Evolutionary conservation across 768 basidiomycete species (phyloP), one percentile per base, ranked within the genome.

Genomic region (Albatrellus ellisii): DNA sequence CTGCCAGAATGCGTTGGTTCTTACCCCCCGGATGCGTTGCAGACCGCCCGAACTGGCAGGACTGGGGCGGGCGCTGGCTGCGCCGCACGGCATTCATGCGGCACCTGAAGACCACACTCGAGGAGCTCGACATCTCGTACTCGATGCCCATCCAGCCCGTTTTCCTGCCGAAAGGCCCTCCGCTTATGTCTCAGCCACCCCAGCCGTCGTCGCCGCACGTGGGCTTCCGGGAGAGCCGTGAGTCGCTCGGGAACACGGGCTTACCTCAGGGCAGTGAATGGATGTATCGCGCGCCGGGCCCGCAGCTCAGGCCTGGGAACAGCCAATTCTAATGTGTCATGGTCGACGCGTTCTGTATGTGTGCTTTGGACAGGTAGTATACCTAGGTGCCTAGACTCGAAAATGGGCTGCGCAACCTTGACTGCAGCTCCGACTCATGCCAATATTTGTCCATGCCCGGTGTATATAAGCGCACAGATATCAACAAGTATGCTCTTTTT

Each of bases 21-120:
- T 17, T 4, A 4, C 24, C 17, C 26, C 28, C 24, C 25, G 32
- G 34, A 31, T 24, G 44, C n/a, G 14, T 20, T n/a, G 18, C 28
- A 81, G 79, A 86, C 59, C 75, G 79, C 40, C 69, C 77, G 27
- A 85, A 84, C 54, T 88, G 84, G 85, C 85, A 87, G 54, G 82
- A 87, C 54, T 88, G 84, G 84, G 83, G 80, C 36, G 85, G 73
- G 15, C 67, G 83, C 44, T 85, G 80, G 83, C 65, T 63, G 6
- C 76, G 83, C 35, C 76, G 84, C 47, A 86, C 73, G 9, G 64
- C 60, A 18, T 82, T 87, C 58, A 86, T 87, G 84, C 72, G 77
- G 28, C 58, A 79, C 50, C 65, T 88, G 36, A 85, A 82, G 60
- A 70, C 62, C 4, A 55, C 77, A 11, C 61, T 86, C 40, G 83